Conservation (phyloP, 106 monocot genomes). For the Narthecium ossifragum region DNA sequence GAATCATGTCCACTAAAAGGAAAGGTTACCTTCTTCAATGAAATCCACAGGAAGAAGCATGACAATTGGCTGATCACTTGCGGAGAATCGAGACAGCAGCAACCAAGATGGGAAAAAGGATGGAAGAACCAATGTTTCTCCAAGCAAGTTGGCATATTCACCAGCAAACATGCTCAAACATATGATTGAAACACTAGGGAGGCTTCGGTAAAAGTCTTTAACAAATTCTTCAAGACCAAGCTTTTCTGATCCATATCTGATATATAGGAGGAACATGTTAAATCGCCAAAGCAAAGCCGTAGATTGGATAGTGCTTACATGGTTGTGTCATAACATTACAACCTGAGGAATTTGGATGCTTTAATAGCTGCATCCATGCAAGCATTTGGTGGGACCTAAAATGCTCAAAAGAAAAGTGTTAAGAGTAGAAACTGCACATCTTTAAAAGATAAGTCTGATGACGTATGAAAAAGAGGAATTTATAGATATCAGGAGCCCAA, state of each 20-base stretch:
- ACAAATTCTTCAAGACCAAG: conserved; percentile 62
- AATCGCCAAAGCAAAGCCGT: not conserved
- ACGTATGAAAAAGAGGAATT: too few species aligned
- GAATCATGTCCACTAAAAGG: not conserved
- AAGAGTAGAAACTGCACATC: too few species aligned
- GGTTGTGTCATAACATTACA: not conserved
- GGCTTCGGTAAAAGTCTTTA: conserved; percentile 34
- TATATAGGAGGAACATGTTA: not conserved
- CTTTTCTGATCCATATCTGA: conserved; percentile 45
- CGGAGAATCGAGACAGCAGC: conserved; percentile 58
- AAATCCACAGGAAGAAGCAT: conserved; percentile 68
- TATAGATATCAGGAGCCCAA: too few species aligned
- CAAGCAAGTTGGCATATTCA: conserved; percentile 61
- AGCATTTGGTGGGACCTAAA: not conserved
- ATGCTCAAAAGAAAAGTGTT: too few species aligned
- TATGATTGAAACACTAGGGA: conserved; percentile 57
- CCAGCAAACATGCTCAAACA: conserved; percentile 76
- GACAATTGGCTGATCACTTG: conserved; percentile 36
- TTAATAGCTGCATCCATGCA: not conserved
- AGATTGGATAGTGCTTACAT: not conserved
- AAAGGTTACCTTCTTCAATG: conserved; percentile 42
- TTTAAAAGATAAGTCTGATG: too few species aligned
- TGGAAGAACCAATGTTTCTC: conserved; percentile 54
- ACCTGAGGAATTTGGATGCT: conserved; percentile 5
- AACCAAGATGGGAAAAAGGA: conserved; percentile 76